Conservation (phyloP, 768 basidiomycete genomes). For the Tricholoma terreum region DNA sequence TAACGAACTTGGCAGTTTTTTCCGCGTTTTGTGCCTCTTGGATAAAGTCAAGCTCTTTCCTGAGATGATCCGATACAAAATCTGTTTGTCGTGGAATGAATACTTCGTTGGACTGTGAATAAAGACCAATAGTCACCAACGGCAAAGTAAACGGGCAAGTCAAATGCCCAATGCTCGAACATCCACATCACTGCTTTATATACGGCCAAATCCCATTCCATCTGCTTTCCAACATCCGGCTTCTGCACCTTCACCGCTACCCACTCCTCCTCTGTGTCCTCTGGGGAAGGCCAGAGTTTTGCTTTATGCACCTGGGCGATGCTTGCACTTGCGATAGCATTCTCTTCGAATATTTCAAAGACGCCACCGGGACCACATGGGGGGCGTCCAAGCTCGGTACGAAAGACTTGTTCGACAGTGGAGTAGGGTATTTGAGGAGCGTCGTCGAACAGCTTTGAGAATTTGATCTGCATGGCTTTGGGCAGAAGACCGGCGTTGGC, state of each 20-base stretch:
- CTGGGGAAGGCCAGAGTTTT: conserved; percentile 41
- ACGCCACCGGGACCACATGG: conserved; percentile 68
- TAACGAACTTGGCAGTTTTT: conserved; percentile 65
- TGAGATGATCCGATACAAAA: conserved; percentile 77
- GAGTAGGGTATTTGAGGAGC: conserved; percentile 82
- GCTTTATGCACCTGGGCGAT: conserved; percentile 93
- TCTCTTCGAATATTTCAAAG: conserved; percentile 75
- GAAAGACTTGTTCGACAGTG: conserved; percentile 64
- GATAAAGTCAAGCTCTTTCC: conserved; percentile 79
- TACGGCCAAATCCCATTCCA: conserved; percentile 77
- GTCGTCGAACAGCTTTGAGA: conserved; percentile 81
- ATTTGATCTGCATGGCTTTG: conserved; percentile 76
- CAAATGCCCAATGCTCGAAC: conserved; percentile 77
- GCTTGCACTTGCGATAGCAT: conserved; percentile 82
- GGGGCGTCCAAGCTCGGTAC: conserved; percentile 62
- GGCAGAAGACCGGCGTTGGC: conserved; percentile 87
- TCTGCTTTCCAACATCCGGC: conserved; percentile 81
- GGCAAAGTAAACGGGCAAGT: conserved; percentile 79
- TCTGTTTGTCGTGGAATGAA: conserved; percentile 34
- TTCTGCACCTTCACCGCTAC: conserved; percentile 96
- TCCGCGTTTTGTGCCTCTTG: conserved; percentile 77
- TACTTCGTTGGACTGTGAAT: background rate
- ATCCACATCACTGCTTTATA: conserved; percentile 76
- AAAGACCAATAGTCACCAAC: conserved; percentile 50
- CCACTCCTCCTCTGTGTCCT: conserved; percentile 49